These are phyloP conservation scores for Syzygium oleosum DNA, from an alignment of 345 rosid genomes.

Conservation along the genomic window DNA sequence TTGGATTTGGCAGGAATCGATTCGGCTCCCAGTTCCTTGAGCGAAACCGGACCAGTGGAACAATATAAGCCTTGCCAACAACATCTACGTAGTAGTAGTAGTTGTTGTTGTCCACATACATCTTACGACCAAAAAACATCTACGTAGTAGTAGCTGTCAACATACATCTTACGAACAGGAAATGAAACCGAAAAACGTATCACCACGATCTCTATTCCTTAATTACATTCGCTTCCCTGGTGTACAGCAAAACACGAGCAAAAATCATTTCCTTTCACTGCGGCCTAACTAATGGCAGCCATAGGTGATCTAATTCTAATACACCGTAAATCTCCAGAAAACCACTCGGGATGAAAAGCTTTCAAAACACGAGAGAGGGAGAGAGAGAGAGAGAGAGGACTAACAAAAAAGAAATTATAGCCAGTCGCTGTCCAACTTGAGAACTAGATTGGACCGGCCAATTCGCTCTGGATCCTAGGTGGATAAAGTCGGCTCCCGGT, in stretches of 20 bases:
- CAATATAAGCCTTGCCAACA: not conserved
- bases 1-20: fast-evolving
- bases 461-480: no score
- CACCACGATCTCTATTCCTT: not conserved
- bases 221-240: not conserved
- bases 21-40: not conserved
- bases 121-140: no score
- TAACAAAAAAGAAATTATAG: not conserved
- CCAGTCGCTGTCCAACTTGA: no score
- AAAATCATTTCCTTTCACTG: not conserved
- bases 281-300: not conserved
- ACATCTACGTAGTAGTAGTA: fast-evolving
- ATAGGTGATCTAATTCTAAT: not conserved
- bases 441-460: no score
- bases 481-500: no score
- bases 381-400: not conserved
- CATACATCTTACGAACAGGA: no score
- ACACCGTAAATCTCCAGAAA: not conserved
- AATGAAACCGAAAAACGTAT: not conserved
- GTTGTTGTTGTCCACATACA: no score
- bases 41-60: not conserved
- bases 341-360: not conserved
- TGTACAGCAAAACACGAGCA: not conserved
- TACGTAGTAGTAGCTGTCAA: no score
- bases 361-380: no score